Evolutionary conservation across 768 basidiomycete species (phyloP).

Genomic region (Coprinellus micaceus): DNA sequence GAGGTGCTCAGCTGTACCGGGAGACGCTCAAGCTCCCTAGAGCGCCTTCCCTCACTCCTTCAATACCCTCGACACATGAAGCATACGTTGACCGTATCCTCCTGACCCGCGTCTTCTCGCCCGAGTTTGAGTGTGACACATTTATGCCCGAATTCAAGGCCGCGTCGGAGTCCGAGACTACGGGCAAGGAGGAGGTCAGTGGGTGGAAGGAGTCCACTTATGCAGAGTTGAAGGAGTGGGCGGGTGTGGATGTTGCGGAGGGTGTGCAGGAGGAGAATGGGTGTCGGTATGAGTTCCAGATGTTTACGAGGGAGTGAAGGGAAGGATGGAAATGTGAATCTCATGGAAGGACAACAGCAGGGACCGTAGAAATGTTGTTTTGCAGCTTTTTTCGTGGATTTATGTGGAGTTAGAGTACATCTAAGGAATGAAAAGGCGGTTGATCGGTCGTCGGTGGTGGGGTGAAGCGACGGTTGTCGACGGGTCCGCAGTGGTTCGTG

Average conservation of each 20-base stretch:
- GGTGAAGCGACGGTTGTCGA: too few species aligned
- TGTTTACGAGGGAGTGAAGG: slow-evolving; percentile 64
- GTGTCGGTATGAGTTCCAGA: slow-evolving; percentile 86
- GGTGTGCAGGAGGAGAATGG: slow-evolving; percentile 82
- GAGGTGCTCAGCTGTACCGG: slow-evolving; percentile 83
- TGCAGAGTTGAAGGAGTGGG: slow-evolving; percentile 69
- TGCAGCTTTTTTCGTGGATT: neutral
- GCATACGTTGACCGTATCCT: slow-evolving; percentile 76
- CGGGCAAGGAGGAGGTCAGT: too few species aligned
- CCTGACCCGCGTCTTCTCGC: slow-evolving; percentile 76
- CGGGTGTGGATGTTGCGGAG: slow-evolving; percentile 70
- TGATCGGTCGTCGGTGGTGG: neutral
- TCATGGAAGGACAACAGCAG: neutral
- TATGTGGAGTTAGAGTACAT: neutral
- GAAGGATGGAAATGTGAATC: neutral
- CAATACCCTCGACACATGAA: slow-evolving; percentile 21
- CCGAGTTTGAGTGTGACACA: slow-evolving; percentile 81
- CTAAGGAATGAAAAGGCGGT: neutral
- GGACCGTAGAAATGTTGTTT: slow-evolving; percentile 2
- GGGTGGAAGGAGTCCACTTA: slow-evolving; percentile 66
- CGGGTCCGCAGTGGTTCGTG: too few species aligned
- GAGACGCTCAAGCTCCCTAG: slow-evolving; percentile 48
- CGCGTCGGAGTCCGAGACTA: slow-evolving; percentile 33
- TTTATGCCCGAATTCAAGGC: slow-evolving; percentile 73
- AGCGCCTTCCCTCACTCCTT: slow-evolving; percentile 12